Evolutionary conservation across 1,284 basidiomycete species (phyloP), one percentile per base, ranked within the genome.

Genomic region (Austroboletus niveus): DNA sequence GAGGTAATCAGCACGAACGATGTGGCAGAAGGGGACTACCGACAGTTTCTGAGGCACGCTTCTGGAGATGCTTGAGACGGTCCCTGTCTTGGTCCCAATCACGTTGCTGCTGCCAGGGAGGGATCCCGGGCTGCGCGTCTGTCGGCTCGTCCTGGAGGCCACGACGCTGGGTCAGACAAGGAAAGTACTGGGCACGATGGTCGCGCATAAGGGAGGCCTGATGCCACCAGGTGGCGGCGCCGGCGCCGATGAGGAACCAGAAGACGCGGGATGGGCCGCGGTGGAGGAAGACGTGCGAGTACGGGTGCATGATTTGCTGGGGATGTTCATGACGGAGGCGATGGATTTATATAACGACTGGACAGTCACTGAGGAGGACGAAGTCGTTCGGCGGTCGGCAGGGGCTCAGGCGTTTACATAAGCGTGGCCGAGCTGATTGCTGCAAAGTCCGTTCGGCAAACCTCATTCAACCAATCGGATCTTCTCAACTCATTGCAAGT

Each of bases 1-100:
- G 49, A 44, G 45, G 7, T 6, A 29, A 2, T 22, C 14, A 35
- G 22, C 32, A 27, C 45, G 48, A 49, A n/a, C 22, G 8, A 24
- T 45, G 29, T 22, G 40, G 32, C 15, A 11, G 4, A 4, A 2
- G 5, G 15, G 17, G 35, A 22, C 29, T 29, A 29, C 80, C 56
- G 51, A 86, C 85, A 22, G 76, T 75, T 40, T 85, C 82, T 24
- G 75, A 72, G 29, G 82, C 82, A 50, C 79, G 76, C 52, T 72
- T 69, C 48, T 76, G 72, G 6, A 85, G 61, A 46, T 76, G 73
- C 51, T 68, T 68, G 48, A 80, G 46, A 10, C 69, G 72, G 53
- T 72, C 70, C 56, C 63, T 71, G 55, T 80, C 77, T 29, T 29
- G 29, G 6, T 29, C 29, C 29, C 29, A 29, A 29, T 71, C 68